phyloP scores from a whole-genome alignment of 2,329 filamentous ascomycete genomes.

The Pseudogymnoascus pannorum region DNA sequence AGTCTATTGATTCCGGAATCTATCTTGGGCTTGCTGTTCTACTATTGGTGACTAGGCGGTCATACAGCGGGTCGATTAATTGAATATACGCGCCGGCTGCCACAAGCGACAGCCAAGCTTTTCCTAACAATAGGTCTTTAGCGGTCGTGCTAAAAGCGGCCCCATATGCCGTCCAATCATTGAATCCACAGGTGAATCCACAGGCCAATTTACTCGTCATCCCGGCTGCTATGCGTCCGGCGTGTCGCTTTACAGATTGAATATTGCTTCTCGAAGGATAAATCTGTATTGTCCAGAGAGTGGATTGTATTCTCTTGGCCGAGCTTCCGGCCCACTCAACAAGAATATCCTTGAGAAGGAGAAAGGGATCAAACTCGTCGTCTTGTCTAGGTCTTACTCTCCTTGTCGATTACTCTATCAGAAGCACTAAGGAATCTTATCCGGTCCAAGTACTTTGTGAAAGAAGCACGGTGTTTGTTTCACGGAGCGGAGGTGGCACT shows the following conservation, averaged over 20 bases:
- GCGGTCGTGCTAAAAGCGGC: neutral
- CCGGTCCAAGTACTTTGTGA: neutral
- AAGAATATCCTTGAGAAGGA: neutral
- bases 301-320: neutral
- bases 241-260: conserved; percentile 7
- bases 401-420: neutral
- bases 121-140: conserved; percentile 3
- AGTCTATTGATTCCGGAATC: conserved; percentile 3
- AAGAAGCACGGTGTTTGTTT: conserved; percentile 7
- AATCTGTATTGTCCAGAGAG: neutral
- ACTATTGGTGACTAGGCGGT: neutral
- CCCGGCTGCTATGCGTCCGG: neutral
- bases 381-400: neutral
- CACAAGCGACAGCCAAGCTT: conserved; percentile 1
- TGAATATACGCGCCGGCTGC: conserved; percentile 3
- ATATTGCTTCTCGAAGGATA: conserved; percentile 3
- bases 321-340: neutral
- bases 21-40: neutral
- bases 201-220: neutral
- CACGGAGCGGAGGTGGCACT: neutral
- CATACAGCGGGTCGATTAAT: conserved; percentile 3
- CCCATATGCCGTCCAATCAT: conserved; percentile 5
- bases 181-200: neutral
- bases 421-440: neutral
- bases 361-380: neutral